Evolutionary conservation across 2,329 filamentous ascomycete species (phyloP), one percentile per base, ranked within the genome.

Genomic region (Penicillium sp.): DNA sequence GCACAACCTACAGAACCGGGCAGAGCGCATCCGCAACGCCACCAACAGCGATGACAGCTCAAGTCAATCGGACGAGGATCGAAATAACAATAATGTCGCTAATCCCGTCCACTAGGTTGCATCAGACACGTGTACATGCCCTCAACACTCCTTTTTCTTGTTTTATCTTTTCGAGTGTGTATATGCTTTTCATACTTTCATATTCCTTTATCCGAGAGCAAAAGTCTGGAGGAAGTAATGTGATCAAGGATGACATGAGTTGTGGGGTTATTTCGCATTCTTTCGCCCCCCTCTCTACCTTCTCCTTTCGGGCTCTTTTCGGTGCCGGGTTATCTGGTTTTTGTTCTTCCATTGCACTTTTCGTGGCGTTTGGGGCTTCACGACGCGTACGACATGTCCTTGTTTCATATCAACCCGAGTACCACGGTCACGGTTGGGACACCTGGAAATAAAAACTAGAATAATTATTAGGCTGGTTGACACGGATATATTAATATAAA

Each of bases 131-230:
- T 43, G 44, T 50, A 50, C 44, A 47, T 42, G 31, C 22, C 22
- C 20, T 11, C 39, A 77, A 94, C 50, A 94, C 87, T 95, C 72
- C 80, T 95, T 43, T 93, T 88, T 2, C 87, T 87, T 29, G 79
- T 85, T 4, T 47, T 42, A 47, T 40, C 27, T 48, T 51, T 52
- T 41, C 46, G 51, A 47, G 37, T 63, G 50, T 60, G 50, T 51
- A 60, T 53, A 59, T 47, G 43, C 46, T 43, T 40, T 46, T 49
- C 41, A 51, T 47, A 51, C 42, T 50, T n/a, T n/a, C n/a, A n/a
- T n/a, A n/a, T n/a, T n/a, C n/a, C 20, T 44, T 43, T 48, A 45
- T 46, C 16, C 42, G 37, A 47, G 38, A 36, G 46, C 48, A 48
- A 50, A 52, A 55, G 40, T 34, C 31, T 20, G 35, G 26, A 46